Percentiles rank a stretch among this genome's conserved stretches.
phyloP scores from a whole-genome alignment of 208 protist genomes.

The Borovskyia barvae region DNA sequence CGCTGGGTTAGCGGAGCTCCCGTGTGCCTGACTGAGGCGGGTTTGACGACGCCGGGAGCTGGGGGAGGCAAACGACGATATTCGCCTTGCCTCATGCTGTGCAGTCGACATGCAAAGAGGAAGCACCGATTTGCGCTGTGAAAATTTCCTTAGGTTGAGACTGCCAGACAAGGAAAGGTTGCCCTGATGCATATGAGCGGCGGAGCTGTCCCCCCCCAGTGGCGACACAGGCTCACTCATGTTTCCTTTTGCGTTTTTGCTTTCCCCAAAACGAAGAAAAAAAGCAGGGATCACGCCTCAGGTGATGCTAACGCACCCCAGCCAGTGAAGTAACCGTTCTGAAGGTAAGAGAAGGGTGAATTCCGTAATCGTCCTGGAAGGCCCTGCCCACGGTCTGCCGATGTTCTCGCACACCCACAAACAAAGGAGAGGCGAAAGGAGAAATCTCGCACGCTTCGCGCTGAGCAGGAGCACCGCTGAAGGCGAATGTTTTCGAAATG shows the following conservation, averaged over 20 bases:
- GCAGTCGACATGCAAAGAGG: conserved; percentile 50
- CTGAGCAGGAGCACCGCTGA: too few relatives aligned
- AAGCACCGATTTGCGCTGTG: conserved; percentile 21
- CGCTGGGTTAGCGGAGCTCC: neutral
- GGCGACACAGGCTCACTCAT: conserved; percentile 7
- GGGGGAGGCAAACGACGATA: neutral
- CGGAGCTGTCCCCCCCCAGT: neutral
- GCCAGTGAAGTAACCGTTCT: too few relatives aligned
- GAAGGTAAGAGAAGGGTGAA: too few relatives aligned
- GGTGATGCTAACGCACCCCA: too few relatives aligned
- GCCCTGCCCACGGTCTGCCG: too few relatives aligned
- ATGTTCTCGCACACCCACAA: too few relatives aligned
- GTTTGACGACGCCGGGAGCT: conserved; percentile 1
- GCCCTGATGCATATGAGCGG: neutral
- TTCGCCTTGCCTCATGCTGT: conserved; percentile 29
- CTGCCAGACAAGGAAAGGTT: conserved; percentile 1
- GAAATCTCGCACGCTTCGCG: too few relatives aligned
- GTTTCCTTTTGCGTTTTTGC: neutral
- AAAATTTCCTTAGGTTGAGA: neutral
- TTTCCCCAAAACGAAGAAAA: neutral
- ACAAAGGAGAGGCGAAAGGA: too few relatives aligned
- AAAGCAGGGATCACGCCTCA: too few relatives aligned
- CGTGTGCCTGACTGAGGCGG: neutral
- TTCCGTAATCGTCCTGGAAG: too few relatives aligned
- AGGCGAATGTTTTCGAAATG: too few relatives aligned